phyloP scores from a whole-genome alignment of 2,329 filamentous ascomycete genomes.

The Venturia pyrina region DNA sequence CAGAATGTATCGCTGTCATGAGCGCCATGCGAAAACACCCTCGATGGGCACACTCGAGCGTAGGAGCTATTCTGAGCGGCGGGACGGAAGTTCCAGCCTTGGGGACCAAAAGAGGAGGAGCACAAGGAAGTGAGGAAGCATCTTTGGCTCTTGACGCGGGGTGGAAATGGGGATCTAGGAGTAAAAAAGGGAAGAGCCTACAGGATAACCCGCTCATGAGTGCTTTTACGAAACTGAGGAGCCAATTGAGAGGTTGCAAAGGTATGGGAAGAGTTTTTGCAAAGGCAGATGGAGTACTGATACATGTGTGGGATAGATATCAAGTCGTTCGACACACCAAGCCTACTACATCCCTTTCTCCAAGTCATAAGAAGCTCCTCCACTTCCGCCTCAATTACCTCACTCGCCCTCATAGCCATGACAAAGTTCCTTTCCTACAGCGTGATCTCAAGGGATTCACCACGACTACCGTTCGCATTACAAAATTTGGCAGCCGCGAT shows the following conservation, averaged over 20 bases:
- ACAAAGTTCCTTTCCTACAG: conserved; percentile 96
- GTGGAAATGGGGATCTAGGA: conserved; percentile 85
- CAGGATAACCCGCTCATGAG: conserved; percentile 96
- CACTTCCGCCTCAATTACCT: conserved; percentile 92
- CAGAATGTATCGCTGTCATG: conserved; percentile 97
- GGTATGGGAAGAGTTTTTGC: conserved; percentile 35
- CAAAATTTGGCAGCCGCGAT: conserved; percentile 89
- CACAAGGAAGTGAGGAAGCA: conserved; percentile 45
- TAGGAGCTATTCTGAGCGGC: conserved; percentile 87
- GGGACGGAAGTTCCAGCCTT: conserved; percentile 35
- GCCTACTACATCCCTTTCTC: conserved; percentile 84
- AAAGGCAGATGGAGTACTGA: not conserved
- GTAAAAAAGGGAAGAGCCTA: conserved; percentile 93
- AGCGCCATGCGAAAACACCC: conserved; percentile 97
- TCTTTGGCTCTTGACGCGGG: conserved; percentile 40
- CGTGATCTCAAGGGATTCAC: conserved; percentile 73
- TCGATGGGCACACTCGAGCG: conserved; percentile 89
- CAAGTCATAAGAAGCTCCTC: conserved; percentile 95
- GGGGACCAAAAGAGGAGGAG: conserved; percentile 25
- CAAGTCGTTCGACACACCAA: conserved; percentile 75
- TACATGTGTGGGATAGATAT: conserved; percentile 52
- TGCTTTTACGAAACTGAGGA: conserved; percentile 80
- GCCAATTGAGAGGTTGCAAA: conserved; percentile 78
- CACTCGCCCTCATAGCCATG: conserved; percentile 82
- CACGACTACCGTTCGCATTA: conserved; percentile 85